These are phyloP conservation scores for Colletotrichum melonis DNA, from an alignment of 2,329 filamentous ascomycete genomes.

Conservation along the genomic window DNA sequence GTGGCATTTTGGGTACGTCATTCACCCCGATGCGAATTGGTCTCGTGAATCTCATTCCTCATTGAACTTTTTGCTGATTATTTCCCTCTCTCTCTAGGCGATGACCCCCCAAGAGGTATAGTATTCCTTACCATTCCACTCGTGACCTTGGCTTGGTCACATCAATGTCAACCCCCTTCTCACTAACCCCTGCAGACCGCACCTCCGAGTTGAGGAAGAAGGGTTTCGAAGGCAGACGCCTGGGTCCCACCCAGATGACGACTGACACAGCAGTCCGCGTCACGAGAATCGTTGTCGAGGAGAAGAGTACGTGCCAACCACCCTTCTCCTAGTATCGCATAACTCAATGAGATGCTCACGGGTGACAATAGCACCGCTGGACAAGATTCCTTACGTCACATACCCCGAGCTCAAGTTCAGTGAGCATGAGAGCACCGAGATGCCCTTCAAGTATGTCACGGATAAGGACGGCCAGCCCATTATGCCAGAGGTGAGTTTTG, in stretches of 20 bases:
- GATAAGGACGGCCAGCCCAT: slow-evolving; percentile 80
- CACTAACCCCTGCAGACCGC: slow-evolving; percentile 70
- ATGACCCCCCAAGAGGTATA: slow-evolving; percentile 90
- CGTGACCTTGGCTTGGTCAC: slow-evolving; percentile 4
- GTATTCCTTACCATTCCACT: not conserved
- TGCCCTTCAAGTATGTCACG: slow-evolving; percentile 97
- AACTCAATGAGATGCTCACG: slow-evolving; percentile 4
- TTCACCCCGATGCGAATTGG: not conserved
- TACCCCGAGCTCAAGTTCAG: slow-evolving; percentile 91
- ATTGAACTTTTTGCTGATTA: slow-evolving; percentile 29
- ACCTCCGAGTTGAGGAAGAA: slow-evolving; percentile 96
- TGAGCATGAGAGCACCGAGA: slow-evolving; percentile 92
- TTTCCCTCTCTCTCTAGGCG: slow-evolving; percentile 66
- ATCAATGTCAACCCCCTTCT: not conserved
- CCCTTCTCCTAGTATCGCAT: not conserved
- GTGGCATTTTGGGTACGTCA: slow-evolving; percentile 86
- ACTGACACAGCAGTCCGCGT: slow-evolving; percentile 97
- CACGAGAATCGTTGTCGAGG: slow-evolving; percentile 87
- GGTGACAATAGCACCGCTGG: slow-evolving; percentile 72
- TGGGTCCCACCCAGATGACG: slow-evolving; percentile 97
- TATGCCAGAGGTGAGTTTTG: slow-evolving; percentile 82
- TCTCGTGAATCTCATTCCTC: slow-evolving; percentile 18
- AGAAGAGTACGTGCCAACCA: slow-evolving; percentile 71
- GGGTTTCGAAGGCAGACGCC: slow-evolving; percentile 86
- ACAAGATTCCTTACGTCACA: slow-evolving; percentile 85